Percentiles rank a stretch among this genome's conserved stretches.
phyloP scores from a whole-genome alignment of 2,329 filamentous ascomycete genomes.

The Elsinoe necatrix region DNA sequence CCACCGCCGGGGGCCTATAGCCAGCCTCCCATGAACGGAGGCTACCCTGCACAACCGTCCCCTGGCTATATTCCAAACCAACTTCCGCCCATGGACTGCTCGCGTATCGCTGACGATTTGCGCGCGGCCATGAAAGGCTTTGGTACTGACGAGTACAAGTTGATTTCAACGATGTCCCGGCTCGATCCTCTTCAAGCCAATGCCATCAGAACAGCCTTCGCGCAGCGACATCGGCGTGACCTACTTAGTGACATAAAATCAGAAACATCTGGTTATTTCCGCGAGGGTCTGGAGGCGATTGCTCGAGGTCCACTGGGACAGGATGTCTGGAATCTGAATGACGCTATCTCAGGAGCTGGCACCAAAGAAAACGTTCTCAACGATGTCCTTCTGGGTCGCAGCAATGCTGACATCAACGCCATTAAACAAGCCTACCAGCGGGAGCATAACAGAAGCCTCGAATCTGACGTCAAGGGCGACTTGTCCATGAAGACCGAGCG shows the following conservation, averaged over 20 bases:
- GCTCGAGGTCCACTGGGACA: constrained; percentile 69
- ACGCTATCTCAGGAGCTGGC: constrained; percentile 68
- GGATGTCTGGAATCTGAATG: constrained; percentile 62
- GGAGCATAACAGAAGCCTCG: constrained; percentile 57
- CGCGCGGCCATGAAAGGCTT: constrained; percentile 87
- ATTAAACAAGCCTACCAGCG: constrained; percentile 74
- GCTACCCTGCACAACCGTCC: constrained; percentile 54
- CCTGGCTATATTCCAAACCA: constrained; percentile 67
- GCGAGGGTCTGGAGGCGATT: constrained; percentile 64
- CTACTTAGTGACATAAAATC: constrained; percentile 67
- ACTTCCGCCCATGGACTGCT: constrained; percentile 57
- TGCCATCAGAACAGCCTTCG: constrained; percentile 58
- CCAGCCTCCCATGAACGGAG: constrained; percentile 24
- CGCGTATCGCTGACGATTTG: constrained; percentile 59
- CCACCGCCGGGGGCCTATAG: constrained; percentile 27
- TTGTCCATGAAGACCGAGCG: constrained; percentile 78
- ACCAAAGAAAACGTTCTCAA: constrained; percentile 83
- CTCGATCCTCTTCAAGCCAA: constrained; percentile 73
- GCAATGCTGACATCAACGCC: constrained; percentile 77
- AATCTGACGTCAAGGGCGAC: constrained; percentile 65
- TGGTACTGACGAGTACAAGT: constrained; percentile 72
- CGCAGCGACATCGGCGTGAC: constrained; percentile 55
- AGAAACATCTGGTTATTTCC: constrained; percentile 66
- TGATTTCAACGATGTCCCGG: constrained; percentile 62
- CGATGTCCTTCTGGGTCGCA: constrained; percentile 72